Base-by-base conservation (phyloP, 495 filamentous ascomycete genomes). In the Gamarada debralockiae region DNA sequence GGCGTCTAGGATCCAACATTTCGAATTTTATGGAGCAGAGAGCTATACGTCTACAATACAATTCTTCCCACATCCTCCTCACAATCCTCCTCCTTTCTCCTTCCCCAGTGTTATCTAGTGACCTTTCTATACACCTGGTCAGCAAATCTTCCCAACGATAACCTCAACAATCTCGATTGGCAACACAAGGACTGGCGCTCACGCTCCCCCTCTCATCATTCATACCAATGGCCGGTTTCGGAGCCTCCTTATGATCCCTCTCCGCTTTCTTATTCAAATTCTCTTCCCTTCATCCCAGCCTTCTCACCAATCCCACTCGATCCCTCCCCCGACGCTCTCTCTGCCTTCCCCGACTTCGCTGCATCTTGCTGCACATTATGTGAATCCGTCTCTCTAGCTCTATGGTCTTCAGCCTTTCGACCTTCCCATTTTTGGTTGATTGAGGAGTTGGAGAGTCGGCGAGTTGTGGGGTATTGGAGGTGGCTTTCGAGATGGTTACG, bases 201-300 rank as follows among this genome's bases (percentile, higher is more conserved):
- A 78, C 77, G 64, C 69, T 62, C 17, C 75, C 78, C 50, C 80
- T 75, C 66, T 86, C 83, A 72, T 86, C 84, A 65, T 85, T 82
- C 81, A 86, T 86, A n/a, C 84, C 84, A 13, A 84, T 25, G 15
- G 10, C 70, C n/a, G 77, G 74, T 57, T 77, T 75, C 23, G 83
- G 82, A 18, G 80, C 81, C 59, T 82, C 77, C 0, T 82, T 83
- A 65, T 80, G 70, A 52, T 86, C 83, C 58, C 77, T 58, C 70
- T 85, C 23, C 18, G 18, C 41, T 20, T 44, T 44, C 41, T 25
- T 21, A 22, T 44, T 25, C 41, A 3, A 4, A 8, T 43, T 17
- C 6, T 40, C 17, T 18, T 20, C 18, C 2, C 38, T 34, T 34
- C 38, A 41, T 34, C 6, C 22, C 45, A n/a, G 21, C 23, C 38